Conservation (phyloP, 331 rosid genomes). For the Quercus lobata region DNA sequence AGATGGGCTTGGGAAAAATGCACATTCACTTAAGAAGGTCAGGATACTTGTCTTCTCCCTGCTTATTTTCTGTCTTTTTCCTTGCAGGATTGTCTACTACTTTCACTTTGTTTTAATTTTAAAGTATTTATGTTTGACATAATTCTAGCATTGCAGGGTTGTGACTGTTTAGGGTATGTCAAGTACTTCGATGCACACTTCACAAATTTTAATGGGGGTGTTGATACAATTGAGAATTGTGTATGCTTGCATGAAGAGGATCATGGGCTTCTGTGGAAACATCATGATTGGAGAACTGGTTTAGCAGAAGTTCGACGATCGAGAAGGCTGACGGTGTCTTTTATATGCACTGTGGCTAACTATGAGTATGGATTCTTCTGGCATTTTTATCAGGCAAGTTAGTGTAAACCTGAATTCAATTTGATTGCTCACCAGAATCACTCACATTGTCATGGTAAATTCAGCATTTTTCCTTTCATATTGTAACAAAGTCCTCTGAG, state of each 20-base stretch:
- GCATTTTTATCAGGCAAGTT: conserved; percentile 97
- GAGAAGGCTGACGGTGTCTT: conserved; percentile 86
- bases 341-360: conserved; percentile 91
- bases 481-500: neutral
- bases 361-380: conserved; percentile 96
- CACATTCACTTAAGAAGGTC: conserved; percentile 96
- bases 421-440: conserved; percentile 11
- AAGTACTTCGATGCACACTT: conserved; percentile 90
- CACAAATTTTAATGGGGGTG: conserved; percentile 83
- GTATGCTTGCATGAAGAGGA: conserved; percentile 97
- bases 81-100: neutral
- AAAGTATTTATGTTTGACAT: conserved; percentile 13
- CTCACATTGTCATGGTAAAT: neutral
- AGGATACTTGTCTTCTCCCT: neutral
- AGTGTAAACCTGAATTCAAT: neutral
- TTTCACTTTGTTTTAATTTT: neutral
- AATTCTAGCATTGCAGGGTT: conserved; percentile 55
- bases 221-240: conserved; percentile 90
- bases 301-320: conserved; percentile 97
- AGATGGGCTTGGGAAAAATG: conserved; percentile 94
- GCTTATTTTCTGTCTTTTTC: neutral
- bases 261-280: conserved; percentile 94
- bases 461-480: neutral
- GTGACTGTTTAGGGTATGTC: conserved; percentile 94
- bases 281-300: conserved; percentile 99